phyloP scores from a whole-genome alignment of 1,284 basidiomycete species.

The Apiotrichum siamense region DNA sequence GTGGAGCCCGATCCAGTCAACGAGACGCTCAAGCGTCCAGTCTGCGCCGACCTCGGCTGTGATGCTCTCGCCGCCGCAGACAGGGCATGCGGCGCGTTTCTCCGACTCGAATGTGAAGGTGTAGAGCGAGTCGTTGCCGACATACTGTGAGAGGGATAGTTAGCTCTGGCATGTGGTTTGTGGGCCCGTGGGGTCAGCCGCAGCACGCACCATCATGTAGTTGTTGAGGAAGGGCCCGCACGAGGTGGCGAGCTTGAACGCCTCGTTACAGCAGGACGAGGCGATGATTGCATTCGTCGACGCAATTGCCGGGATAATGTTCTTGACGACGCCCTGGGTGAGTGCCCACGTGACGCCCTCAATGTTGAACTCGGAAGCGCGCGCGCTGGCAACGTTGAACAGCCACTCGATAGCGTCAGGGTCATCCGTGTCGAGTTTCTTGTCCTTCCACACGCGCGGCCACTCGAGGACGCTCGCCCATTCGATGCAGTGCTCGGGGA shows the following conservation, averaged over 20 bases:
- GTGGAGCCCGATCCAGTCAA: constrained; percentile 74
- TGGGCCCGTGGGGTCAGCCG: too few relatives aligned
- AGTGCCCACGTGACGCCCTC: constrained; percentile 96
- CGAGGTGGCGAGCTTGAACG: constrained; percentile 96
- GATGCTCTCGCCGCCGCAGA: constrained; percentile 86
- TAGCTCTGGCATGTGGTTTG: background rate
- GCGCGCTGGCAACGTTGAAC: constrained; percentile 67
- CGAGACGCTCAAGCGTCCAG: constrained; percentile 72
- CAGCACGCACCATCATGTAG: constrained; percentile 76
- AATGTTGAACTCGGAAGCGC: constrained; percentile 90
- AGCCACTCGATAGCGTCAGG: constrained; percentile 96
- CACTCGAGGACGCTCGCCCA: constrained; percentile 99
- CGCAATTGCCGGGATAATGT: constrained; percentile 97
- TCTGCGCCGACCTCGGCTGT: constrained; percentile 63
- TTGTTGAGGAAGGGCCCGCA: constrained; percentile 93
- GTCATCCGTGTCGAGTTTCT: constrained; percentile 92
- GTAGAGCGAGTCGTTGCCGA: constrained; percentile 94
- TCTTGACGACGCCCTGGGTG: constrained; percentile 98
- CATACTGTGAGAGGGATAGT: constrained; percentile 53
- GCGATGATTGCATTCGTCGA: constrained; percentile 95
- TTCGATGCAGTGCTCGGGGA: constrained; percentile 99
- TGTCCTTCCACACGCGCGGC: constrained; percentile 85
- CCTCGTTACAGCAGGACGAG: constrained; percentile 97
- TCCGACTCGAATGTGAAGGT: constrained; percentile 97
- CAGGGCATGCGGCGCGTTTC: constrained; percentile 86